Percentiles rank a stretch among this genome's conserved stretches.
phyloP scores from a whole-genome alignment of 2,329 filamentous ascomycete genomes.

The Colletotrichum ledebouriae region DNA sequence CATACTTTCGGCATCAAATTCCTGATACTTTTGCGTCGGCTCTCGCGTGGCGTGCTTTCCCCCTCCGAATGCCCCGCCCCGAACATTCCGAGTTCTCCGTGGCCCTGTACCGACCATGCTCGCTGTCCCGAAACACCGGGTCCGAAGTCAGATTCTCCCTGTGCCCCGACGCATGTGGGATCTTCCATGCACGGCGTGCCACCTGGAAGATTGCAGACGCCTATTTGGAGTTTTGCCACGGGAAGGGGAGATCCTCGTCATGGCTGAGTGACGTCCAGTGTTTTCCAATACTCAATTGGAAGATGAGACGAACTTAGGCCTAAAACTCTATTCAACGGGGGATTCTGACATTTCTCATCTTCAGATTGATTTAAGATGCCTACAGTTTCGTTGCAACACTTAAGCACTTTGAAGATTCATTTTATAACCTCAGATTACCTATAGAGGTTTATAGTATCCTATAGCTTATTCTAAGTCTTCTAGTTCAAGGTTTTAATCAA shows the following conservation, averaged over 20 bases:
- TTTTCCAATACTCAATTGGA: neutral
- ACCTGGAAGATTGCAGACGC: neutral
- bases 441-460: no score
- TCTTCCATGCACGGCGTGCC: slow-evolving; percentile 6
- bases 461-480: no score
- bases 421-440: no score
- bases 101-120: neutral
- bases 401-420: no score
- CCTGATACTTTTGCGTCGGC: no score
- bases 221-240: neutral
- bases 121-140: slow-evolving; percentile 16
- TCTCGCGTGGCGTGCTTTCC: no score
- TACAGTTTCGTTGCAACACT: no score
- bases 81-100: slow-evolving; percentile 21
- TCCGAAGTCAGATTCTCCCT: slow-evolving; percentile 6
- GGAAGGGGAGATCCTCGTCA: slow-evolving; percentile 3
- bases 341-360: neutral
- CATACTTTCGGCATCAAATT: no score
- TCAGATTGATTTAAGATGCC: no score
- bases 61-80: slow-evolving; percentile 7
- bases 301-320: slow-evolving; percentile 17
- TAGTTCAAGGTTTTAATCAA: no score
- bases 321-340: neutral
- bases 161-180: neutral
- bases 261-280: slow-evolving; percentile 8